These are phyloP conservation scores for Calonectria crousiana DNA, from an alignment of 2,329 filamentous ascomycete genomes.

Conservation along the genomic window DNA sequence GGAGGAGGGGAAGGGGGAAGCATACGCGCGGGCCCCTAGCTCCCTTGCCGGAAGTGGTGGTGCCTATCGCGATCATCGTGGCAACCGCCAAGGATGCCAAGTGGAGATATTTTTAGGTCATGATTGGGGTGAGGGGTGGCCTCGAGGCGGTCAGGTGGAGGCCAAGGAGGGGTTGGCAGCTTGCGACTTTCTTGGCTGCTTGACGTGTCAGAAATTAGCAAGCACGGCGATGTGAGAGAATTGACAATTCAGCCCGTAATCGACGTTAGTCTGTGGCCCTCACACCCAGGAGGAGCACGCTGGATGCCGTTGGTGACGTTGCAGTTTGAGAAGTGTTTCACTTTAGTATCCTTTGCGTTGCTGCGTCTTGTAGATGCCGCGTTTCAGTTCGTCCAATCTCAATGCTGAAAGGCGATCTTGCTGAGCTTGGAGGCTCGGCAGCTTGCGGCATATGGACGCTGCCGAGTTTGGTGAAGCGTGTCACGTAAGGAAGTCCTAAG, in stretches of 20 bases:
- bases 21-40: background rate
- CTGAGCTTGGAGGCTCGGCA: background rate
- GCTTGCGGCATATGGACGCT: background rate
- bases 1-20: background rate
- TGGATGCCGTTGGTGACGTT: background rate
- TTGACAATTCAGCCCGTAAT: background rate
- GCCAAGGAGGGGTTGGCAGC: background rate
- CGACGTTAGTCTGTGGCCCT: background rate
- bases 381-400: background rate
- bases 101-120: background rate
- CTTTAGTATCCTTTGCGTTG: too few species aligned
- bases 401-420: background rate
- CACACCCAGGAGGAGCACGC: too few species aligned
- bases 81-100: background rate
- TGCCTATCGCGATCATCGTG: background rate
- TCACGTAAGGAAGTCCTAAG: background rate
- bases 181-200: background rate
- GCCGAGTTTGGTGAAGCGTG: background rate
- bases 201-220: background rate
- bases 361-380: too few species aligned
- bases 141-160: background rate
- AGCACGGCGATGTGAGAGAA: background rate
- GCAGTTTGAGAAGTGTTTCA: background rate
- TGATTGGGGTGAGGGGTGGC: background rate
- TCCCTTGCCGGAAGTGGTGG: background rate